These are phyloP conservation scores for Ustilago xerochloae DNA, from an alignment of 1,284 basidiomycete species.

Conservation along the genomic window DNA sequence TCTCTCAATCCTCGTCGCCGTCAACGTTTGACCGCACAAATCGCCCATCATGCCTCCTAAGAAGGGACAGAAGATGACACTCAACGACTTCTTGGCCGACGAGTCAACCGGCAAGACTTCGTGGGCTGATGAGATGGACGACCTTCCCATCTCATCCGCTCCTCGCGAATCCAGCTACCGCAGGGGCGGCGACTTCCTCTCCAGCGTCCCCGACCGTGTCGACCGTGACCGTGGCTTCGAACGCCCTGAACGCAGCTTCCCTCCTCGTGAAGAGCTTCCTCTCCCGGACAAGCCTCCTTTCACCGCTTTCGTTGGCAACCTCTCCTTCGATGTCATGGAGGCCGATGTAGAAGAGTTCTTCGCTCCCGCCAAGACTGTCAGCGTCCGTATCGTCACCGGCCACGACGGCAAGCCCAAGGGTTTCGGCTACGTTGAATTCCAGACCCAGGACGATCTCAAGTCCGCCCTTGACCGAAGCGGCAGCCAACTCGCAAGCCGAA, in stretches of 20 bases:
- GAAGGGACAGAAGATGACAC: slow-evolving; percentile 60
- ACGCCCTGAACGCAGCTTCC: slow-evolving; percentile 44
- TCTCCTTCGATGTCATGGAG: slow-evolving; percentile 91
- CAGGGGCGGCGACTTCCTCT: slow-evolving; percentile 53
- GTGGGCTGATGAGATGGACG: slow-evolving; percentile 68
- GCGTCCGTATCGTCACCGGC: slow-evolving; percentile 91
- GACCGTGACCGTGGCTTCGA: slow-evolving; percentile 58
- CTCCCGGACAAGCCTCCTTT: slow-evolving; percentile 93
- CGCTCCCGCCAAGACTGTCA: slow-evolving; percentile 72
- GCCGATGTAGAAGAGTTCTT: slow-evolving; percentile 81
- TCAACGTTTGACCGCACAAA: slow-evolving; percentile 8
- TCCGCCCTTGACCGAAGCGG: slow-evolving; percentile 72
- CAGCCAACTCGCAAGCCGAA: slow-evolving; percentile 77
- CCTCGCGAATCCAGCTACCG: slow-evolving; percentile 47
- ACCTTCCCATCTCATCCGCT: slow-evolving; percentile 61
- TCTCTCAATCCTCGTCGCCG: background rate
- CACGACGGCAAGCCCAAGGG: slow-evolving; percentile 90
- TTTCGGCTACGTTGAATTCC: slow-evolving; percentile 97
- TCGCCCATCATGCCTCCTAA: slow-evolving; percentile 58
- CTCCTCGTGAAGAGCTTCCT: slow-evolving; percentile 85
- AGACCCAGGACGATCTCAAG: slow-evolving; percentile 83
- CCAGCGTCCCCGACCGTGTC: slow-evolving; percentile 55
- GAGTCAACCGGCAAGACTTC: slow-evolving; percentile 63
- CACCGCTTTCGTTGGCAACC: slow-evolving; percentile 95
- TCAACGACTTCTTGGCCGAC: slow-evolving; percentile 65